Conservation (phyloP, 768 basidiomycete genomes). For the Coprinopsis marcescibilis region DNA sequence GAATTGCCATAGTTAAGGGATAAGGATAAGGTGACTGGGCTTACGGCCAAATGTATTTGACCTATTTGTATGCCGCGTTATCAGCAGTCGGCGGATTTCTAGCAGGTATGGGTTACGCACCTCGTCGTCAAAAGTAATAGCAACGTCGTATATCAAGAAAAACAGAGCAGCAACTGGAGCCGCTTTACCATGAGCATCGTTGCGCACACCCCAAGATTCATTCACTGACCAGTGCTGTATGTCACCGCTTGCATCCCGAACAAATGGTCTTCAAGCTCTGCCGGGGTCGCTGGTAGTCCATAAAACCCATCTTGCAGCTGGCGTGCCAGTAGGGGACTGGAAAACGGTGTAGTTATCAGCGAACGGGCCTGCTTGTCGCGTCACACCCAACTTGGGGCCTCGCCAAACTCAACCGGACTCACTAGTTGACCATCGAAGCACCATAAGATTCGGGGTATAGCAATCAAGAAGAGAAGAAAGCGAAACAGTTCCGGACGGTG, state of each 20-base stretch:
- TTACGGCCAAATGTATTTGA: slow-evolving; percentile 37
- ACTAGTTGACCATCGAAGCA: too few relatives aligned
- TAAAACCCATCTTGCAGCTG: background rate
- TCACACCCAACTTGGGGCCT: too few relatives aligned
- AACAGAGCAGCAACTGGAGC: slow-evolving; percentile 28
- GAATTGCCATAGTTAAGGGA: background rate
- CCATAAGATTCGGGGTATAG: too few relatives aligned
- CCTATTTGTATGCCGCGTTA: slow-evolving; percentile 17
- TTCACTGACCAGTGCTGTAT: background rate
- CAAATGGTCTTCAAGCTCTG: background rate
- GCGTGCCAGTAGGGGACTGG: background rate
- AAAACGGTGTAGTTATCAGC: too few relatives aligned
- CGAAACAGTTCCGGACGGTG: too few relatives aligned
- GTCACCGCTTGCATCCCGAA: background rate
- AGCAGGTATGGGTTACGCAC: slow-evolving; percentile 14
- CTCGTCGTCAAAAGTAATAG: slow-evolving; percentile 36
- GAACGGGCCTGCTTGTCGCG: too few relatives aligned
- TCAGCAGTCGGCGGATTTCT: background rate
- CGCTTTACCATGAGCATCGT: background rate
- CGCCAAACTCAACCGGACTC: too few relatives aligned
- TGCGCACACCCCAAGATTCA: background rate
- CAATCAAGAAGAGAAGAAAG: too few relatives aligned
- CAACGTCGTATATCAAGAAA: slow-evolving; percentile 37
- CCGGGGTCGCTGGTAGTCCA: background rate
- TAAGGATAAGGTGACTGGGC: slow-evolving; percentile 5